Evolutionary conservation across 192 early-diverging fungal species (phyloP).

Genomic region (Chytriomyces sp.): DNA sequence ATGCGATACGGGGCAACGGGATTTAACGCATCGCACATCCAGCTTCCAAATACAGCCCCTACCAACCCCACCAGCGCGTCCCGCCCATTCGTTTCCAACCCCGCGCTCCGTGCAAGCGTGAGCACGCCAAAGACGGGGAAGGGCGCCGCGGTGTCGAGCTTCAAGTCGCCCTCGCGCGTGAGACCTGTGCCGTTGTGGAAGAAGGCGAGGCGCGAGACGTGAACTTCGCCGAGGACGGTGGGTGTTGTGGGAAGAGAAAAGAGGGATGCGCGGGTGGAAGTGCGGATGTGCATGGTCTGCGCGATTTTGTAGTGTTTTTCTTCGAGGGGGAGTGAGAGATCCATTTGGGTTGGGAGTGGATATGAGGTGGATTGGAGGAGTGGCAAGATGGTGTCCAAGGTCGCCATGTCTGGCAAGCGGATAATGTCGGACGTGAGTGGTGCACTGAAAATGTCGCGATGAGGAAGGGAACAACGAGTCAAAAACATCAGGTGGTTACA

Average conservation of each 20-base stretch:
- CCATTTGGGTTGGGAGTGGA: background rate
- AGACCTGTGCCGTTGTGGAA: background rate
- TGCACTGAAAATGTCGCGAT: background rate
- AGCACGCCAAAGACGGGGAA: background rate
- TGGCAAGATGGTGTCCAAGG: too few relatives aligned
- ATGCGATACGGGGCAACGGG: background rate
- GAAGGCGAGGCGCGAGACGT: background rate
- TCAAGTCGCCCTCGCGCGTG: background rate
- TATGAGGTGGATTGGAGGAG: background rate
- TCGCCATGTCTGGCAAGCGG: background rate
- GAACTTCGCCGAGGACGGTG: background rate
- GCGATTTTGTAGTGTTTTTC: background rate
- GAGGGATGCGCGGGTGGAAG: background rate
- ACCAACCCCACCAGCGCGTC: background rate
- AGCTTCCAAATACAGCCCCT: constrained; percentile 7
- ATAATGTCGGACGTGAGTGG: background rate
- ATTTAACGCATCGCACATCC: constrained; percentile 8
- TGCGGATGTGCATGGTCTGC: background rate
- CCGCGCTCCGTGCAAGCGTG: background rate
- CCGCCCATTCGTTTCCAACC: background rate
- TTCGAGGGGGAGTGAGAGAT: background rate
- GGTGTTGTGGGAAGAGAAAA: background rate
- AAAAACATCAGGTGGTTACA: background rate
- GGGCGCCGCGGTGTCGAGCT: background rate
- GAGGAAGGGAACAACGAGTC: background rate